These are phyloP conservation scores for Rheum nobile DNA, from an alignment of 148 eudicot species.

Conservation along the genomic window DNA sequence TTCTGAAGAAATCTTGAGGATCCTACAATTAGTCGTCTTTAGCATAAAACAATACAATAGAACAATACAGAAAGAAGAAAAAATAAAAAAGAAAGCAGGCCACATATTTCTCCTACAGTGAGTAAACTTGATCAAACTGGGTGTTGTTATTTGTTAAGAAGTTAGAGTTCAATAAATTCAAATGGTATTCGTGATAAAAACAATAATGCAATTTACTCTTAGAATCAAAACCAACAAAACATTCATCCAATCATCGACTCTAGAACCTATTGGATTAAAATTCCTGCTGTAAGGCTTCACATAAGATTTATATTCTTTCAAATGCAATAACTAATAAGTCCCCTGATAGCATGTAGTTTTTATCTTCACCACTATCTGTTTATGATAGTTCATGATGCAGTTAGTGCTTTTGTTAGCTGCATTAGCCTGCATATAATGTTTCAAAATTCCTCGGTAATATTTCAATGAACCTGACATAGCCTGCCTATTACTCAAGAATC, in stretches of 20 bases:
- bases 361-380: neutral
- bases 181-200: neutral
- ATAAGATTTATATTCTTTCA: neutral
- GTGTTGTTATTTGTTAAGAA: neutral
- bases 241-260: neutral
- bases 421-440: neutral
- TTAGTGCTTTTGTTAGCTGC: neutral
- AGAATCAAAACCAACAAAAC: neutral
- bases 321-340: neutral
- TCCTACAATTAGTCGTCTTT: conserved; percentile 27
- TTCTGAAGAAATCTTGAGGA: conserved; percentile 35
- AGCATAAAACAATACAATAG: neutral
- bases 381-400: neutral
- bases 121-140: neutral
- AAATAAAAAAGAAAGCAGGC: neutral
- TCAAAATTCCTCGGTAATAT: too few species aligned
- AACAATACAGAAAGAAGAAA: neutral
- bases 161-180: neutral
- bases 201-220: neutral
- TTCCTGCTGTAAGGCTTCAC: neutral
- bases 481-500: too few species aligned
- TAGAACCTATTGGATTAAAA: neutral
- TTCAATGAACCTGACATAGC: too few species aligned
- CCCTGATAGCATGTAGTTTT: neutral
- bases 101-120: neutral